Conservation (phyloP, 495 filamentous ascomycete species). For the Penicillium canariense region DNA sequence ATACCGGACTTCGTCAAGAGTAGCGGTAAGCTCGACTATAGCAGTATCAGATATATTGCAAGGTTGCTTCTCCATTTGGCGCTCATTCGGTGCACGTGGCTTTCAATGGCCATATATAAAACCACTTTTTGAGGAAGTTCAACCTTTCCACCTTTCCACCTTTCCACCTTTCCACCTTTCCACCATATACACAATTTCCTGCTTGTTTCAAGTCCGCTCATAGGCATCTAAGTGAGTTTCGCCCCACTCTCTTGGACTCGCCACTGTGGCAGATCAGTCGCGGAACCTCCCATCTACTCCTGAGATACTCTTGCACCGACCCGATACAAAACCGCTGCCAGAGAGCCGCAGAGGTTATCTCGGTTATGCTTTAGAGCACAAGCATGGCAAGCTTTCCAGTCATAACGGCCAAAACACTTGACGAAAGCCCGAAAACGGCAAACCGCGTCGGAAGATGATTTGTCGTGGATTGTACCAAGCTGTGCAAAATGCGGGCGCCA, state of each 20-base stretch:
- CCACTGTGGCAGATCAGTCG: not conserved
- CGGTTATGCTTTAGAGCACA: slow-evolving; percentile 6
- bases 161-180: not conserved
- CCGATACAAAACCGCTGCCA: not conserved
- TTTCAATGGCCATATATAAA: not conserved
- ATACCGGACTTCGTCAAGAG: no score
- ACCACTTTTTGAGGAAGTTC: no score
- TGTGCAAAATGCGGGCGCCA: slow-evolving; percentile 22
- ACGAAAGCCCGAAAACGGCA: slow-evolving; percentile 13
- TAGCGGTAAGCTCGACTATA: no score
- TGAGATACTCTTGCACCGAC: not conserved
- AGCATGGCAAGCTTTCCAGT: slow-evolving; percentile 15
- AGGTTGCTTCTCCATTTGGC: not conserved
- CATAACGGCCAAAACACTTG: slow-evolving; percentile 17
- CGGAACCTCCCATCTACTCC: not conserved
- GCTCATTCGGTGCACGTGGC: not conserved
- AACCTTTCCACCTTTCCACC: not conserved
- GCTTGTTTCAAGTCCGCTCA: not conserved
- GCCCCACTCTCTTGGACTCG: not conserved
- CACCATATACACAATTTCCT: not conserved
- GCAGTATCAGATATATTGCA: not conserved
- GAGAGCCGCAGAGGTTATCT: not conserved
- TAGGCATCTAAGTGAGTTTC: not conserved
- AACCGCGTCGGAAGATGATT: slow-evolving; percentile 19
- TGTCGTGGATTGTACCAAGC: slow-evolving; percentile 18